Conservation (phyloP, 2,329 filamentous ascomycete genomes). For the Zelopaecilomyces penicillatus region DNA sequence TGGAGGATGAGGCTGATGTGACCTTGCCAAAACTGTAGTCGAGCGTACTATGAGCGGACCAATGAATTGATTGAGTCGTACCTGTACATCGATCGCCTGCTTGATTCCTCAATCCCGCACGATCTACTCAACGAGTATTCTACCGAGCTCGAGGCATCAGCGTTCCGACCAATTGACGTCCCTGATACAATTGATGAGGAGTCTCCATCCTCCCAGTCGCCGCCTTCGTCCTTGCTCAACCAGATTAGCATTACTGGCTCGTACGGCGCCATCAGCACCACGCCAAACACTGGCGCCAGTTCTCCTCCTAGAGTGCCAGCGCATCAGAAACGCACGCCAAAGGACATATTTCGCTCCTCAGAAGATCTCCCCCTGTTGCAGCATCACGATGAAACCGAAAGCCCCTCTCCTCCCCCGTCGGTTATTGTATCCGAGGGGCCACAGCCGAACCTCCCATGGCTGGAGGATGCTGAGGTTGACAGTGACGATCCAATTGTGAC, state of each 20-base stretch:
- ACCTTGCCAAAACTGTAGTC: constrained; percentile 31
- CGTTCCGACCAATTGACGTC: constrained; percentile 48
- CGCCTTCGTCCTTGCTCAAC: constrained; percentile 15
- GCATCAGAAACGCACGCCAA: constrained; percentile 70
- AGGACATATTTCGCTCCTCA: constrained; percentile 72
- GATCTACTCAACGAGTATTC: constrained; percentile 84
- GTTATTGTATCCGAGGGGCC: constrained; percentile 18
- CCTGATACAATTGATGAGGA: constrained; percentile 74
- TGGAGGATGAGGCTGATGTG: constrained; percentile 1
- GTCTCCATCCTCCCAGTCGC: constrained; percentile 20
- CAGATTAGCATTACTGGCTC: constrained; percentile 12
- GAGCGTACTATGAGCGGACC: constrained; percentile 79
- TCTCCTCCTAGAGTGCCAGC: constrained; percentile 11
- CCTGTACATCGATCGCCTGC: constrained; percentile 80
- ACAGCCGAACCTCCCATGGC: constrained; percentile 56
- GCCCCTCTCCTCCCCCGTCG: constrained; percentile 17
- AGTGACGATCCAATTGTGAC: constrained; percentile 68
- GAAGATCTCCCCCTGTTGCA: constrained; percentile 60
- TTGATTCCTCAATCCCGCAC: constrained; percentile 89
- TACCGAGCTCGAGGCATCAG: constrained; percentile 47
- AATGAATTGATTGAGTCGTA: constrained; percentile 89
- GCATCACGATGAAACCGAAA: constrained; percentile 36
- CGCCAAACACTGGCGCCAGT: constrained; percentile 22
- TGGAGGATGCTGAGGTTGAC: constrained; percentile 64
- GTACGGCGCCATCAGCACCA: constrained; percentile 23